Evolutionary conservation across 768 basidiomycete species (phyloP).

Genomic region (Baorangia bicolor): DNA sequence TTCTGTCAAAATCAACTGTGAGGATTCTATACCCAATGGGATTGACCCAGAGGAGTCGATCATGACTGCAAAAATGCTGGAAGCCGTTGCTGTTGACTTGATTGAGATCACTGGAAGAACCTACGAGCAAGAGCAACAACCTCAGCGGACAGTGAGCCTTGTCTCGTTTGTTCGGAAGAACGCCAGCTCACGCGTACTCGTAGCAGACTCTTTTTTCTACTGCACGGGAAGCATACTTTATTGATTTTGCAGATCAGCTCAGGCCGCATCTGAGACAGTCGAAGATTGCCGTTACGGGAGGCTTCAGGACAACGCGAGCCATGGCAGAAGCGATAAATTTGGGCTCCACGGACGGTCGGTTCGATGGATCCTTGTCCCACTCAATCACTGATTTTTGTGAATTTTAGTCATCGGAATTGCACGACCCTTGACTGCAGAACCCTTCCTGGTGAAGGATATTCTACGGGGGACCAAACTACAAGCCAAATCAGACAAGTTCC

Average conservation of each 20-base stretch:
- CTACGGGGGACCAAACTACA: constrained; percentile 22
- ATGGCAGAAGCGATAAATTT: constrained; percentile 29
- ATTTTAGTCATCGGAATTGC: constrained; percentile 30
- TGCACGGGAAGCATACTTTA: constrained; percentile 30
- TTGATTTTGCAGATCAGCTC: constrained; percentile 31
- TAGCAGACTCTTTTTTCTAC: constrained; percentile 12
- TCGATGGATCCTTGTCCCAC: background rate
- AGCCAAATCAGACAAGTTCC: constrained; percentile 31
- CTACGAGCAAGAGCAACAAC: constrained; percentile 27
- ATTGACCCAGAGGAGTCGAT: constrained; percentile 34
- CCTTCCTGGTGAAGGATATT: constrained; percentile 29
- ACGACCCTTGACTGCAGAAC: constrained; percentile 32
- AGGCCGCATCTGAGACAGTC: constrained; percentile 25
- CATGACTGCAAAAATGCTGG: constrained; percentile 31
- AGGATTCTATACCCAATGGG: constrained; percentile 30
- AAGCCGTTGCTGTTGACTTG: constrained; percentile 36
- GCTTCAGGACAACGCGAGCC: constrained; percentile 28
- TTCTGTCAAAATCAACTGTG: constrained; percentile 36
- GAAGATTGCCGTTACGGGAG: constrained; percentile 31
- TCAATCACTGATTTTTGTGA: background rate
- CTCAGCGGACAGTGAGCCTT: constrained; percentile 11
- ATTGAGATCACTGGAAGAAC: constrained; percentile 43
- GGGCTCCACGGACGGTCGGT: constrained; percentile 29
- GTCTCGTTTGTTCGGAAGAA: background rate
- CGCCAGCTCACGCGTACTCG: background rate